Evolutionary conservation across 495 filamentous ascomycete species (phyloP).

Genomic region (Neurospora sp.): DNA sequence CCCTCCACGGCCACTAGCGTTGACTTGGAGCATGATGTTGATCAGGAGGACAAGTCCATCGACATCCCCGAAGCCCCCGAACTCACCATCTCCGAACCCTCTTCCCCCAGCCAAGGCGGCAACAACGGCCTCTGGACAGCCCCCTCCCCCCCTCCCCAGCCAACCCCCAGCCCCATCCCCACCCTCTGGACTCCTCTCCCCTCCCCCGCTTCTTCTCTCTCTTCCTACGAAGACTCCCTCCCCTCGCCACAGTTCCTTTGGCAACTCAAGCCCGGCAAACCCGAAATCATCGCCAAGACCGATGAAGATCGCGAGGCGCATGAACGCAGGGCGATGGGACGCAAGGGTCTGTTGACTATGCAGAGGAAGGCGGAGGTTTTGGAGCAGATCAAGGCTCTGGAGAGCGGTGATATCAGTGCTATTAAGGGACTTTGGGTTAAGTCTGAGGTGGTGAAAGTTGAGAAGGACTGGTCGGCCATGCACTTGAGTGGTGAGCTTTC

Average conservation of each 20-base stretch:
- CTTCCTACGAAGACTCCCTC: background rate
- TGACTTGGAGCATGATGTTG: background rate
- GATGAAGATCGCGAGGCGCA: slow-evolving; percentile 15
- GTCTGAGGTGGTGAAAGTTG: background rate
- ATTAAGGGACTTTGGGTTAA: slow-evolving; percentile 7
- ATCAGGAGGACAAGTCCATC: background rate
- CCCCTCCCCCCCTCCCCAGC: background rate
- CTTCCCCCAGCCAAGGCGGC: background rate
- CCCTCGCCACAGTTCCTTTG: background rate
- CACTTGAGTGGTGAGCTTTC: too few species aligned
- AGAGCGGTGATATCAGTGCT: slow-evolving; percentile 5
- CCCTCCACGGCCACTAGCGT: background rate
- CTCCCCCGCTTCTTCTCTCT: background rate
- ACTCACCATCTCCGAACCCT: slow-evolving; percentile 2
- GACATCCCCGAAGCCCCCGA: background rate
- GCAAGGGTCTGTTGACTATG: slow-evolving; percentile 8
- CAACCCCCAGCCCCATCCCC: background rate
- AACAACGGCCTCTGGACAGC: slow-evolving; percentile 7
- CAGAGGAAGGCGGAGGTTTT: slow-evolving; percentile 11
- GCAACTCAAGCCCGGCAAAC: background rate
- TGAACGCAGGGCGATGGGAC: slow-evolving; percentile 5
- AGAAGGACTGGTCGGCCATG: background rate
- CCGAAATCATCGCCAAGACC: background rate
- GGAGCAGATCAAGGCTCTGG: slow-evolving; percentile 13
- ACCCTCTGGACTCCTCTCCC: background rate